Evolutionary conservation across 2,329 filamentous ascomycete species (phyloP), one percentile per base, ranked within the genome.

Genomic region (Epichloe hybrida): DNA sequence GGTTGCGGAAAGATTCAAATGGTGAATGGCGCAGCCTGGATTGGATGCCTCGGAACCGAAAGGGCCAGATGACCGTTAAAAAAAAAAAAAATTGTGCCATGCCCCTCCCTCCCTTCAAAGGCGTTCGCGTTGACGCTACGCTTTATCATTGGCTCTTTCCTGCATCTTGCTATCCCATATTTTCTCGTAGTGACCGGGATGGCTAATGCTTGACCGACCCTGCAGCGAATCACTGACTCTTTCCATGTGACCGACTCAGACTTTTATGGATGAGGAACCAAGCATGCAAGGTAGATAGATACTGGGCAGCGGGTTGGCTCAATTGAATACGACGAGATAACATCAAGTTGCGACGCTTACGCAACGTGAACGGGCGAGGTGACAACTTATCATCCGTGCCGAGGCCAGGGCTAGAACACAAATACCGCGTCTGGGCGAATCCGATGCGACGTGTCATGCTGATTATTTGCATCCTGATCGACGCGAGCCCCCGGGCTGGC

Each of bases 1-100:
- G 17, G 3, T 12, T 41, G 13, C 4, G n/a, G 27, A 11, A 42
- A 46, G 3, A 27, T 6, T 4, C 35, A 42, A 36, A 41, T 20
- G 37, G 37, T 38, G 8, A 36, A 34, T 40, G 20, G 20, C 23
- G 20, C 20, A 37, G 47, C 27, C 39, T 17, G 17, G 17, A 17
- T 17, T 49, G 47, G 27, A 20, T 35, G 45, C 34, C 50, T 37
- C 20, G 38, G 45, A 37, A 15, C n/a, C 15, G 8, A 34, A 13
- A 17, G n/a, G 27, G 35, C 38, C 50, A 48, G 35, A 40, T 51
- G 50, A 51, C 50, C 45, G 8, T 21, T n/a, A n/a, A n/a, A n/a
- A 17, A 17, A 17, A 17, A 17, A 17, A 17, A 17, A 17, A 17
- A 1, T 17, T 17, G 17, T 17, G 17, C 17, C n/a, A 21, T 9